Percentiles rank a stretch among this genome's conserved stretches.
phyloP scores from a whole-genome alignment of 1,139 yeast species.

The Williopsis jadinii region DNA sequence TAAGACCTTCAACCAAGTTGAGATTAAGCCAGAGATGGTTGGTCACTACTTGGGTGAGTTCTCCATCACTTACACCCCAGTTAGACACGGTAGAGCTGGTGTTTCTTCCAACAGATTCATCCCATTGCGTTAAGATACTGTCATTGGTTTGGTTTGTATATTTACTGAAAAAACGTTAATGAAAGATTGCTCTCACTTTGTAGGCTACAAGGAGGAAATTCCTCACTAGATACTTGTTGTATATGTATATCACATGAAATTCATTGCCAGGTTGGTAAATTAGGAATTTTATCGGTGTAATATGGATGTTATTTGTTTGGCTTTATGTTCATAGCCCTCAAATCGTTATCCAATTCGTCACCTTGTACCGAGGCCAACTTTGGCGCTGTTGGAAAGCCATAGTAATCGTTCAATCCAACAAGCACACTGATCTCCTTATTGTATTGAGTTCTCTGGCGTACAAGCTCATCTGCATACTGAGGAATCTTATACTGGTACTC shows the following conservation, averaged over 20 bases:
- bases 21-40: slow-evolving; percentile 98
- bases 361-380: slow-evolving; percentile 46
- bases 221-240: background rate
- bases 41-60: slow-evolving; percentile 99
- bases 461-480: slow-evolving; percentile 28
- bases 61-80: slow-evolving; percentile 99
- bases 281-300: background rate
- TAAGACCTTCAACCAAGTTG: slow-evolving; percentile 99
- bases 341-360: slow-evolving; percentile 58
- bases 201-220: too few relatives aligned
- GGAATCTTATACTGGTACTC: slow-evolving; percentile 29
- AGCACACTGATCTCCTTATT: slow-evolving; percentile 50
- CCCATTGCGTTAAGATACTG: slow-evolving; percentile 43
- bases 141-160: slow-evolving; percentile 11
- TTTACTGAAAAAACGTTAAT: slow-evolving; percentile 14
- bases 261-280: background rate
- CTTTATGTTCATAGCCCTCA: slow-evolving; percentile 22
- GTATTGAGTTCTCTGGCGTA: slow-evolving; percentile 31
- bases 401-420: slow-evolving; percentile 46
- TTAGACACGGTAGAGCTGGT: slow-evolving; percentile 99
- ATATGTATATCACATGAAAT: background rate
- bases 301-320: background rate
- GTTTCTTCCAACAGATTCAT: slow-evolving; percentile 79
- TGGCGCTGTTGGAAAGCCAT: slow-evolving; percentile 59
- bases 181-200: slow-evolving; percentile 3